phyloP scores from a whole-genome alignment of 2,329 filamentous ascomycete species.

The Graphium sp. region DNA sequence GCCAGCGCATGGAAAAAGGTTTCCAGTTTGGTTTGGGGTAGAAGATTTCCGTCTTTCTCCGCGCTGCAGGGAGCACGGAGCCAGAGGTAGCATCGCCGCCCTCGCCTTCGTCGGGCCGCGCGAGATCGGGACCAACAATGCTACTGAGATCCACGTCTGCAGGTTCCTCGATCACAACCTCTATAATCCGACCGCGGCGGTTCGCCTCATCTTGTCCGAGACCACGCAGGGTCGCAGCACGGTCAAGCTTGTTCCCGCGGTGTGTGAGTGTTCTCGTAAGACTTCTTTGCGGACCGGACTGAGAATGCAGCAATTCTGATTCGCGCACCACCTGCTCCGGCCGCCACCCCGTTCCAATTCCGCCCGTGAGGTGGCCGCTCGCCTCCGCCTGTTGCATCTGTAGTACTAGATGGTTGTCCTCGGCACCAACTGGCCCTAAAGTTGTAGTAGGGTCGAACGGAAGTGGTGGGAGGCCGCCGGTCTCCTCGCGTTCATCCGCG shows the following conservation, averaged over 20 bases:
- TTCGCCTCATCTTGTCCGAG: conserved; percentile 42
- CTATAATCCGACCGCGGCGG: conserved; percentile 38
- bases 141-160: conserved; percentile 32
- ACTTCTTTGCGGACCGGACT: conserved; percentile 15
- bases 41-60: conserved; percentile 28
- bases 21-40: conserved; percentile 52
- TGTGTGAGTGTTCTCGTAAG: conserved; percentile 24
- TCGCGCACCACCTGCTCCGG: conserved; percentile 28
- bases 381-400: conserved; percentile 34
- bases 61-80: conserved; percentile 18
- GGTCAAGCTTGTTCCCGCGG: conserved; percentile 10
- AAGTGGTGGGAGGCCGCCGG: too few species aligned
- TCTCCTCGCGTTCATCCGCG: conserved; percentile 10
- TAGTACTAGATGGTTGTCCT: conserved; percentile 26
- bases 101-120: conserved; percentile 5
- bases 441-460: conserved; percentile 29
- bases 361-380: conserved; percentile 37
- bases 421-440: conserved; percentile 24
- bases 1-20: conserved; percentile 46
- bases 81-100: conserved; percentile 15
- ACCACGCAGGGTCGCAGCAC: conserved; percentile 24
- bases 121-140: conserved; percentile 25
- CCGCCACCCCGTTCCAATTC: conserved; percentile 34
- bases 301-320: conserved; percentile 27
- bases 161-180: conserved; percentile 33